phyloP scores from a whole-genome alignment of 164 flowering plant genomes.

The Chimonanthus praecox region DNA sequence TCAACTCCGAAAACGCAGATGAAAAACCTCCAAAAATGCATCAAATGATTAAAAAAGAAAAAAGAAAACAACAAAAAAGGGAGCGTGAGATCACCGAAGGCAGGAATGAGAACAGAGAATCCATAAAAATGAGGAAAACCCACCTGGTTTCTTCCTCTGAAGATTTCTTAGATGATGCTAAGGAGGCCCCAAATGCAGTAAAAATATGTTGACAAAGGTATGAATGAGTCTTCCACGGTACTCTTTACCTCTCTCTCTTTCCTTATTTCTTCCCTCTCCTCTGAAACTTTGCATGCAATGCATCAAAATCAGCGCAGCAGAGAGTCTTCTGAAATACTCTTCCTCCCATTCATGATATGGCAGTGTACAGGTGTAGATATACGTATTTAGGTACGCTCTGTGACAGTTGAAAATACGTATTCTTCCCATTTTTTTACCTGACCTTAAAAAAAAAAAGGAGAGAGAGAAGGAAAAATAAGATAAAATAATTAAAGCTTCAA shows the following conservation, averaged over 20 bases:
- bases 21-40: not conserved
- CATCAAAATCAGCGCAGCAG: slow-evolving; percentile 66
- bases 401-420: slow-evolving; percentile 3
- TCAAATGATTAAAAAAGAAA: too few species aligned
- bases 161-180: slow-evolving; percentile 18
- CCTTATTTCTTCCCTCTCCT: slow-evolving; percentile 11
- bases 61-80: not conserved
- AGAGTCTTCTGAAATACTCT: slow-evolving; percentile 54
- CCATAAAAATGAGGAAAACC: slow-evolving; percentile 17
- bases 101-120: slow-evolving; percentile 4
- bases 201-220: slow-evolving; percentile 14
- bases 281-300: slow-evolving; percentile 12
- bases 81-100: slow-evolving; percentile 1
- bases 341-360: slow-evolving; percentile 9
- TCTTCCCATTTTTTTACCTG: not conserved
- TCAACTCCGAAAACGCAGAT: slow-evolving; percentile 6
- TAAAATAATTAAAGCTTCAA: not conserved
- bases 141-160: slow-evolving; percentile 33
- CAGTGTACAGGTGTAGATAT: not conserved
- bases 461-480: too few species aligned
- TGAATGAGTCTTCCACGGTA: slow-evolving; percentile 37
- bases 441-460: not conserved
- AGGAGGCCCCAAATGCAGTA: slow-evolving; percentile 24
- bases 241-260: slow-evolving; percentile 26
- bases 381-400: not conserved